Percentiles rank a stretch among this genome's conserved stretches.
phyloP scores from a whole-genome alignment of 2,329 filamentous ascomycete genomes.

The Phialophora macrospora region DNA sequence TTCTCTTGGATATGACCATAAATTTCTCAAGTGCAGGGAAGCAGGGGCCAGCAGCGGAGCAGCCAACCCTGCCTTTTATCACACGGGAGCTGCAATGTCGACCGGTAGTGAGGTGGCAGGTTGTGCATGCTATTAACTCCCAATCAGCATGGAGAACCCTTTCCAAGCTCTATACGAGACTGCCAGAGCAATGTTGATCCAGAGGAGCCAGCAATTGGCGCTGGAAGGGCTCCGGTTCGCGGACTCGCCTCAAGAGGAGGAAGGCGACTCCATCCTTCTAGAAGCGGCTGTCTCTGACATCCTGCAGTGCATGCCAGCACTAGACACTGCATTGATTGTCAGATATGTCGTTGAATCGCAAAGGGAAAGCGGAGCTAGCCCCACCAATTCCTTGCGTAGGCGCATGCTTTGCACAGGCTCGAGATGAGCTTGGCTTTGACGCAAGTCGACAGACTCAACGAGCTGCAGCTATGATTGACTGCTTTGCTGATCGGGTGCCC shows the following conservation, averaged over 20 bases:
- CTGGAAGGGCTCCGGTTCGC: not conserved
- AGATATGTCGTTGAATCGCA: not conserved
- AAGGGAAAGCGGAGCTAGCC: not conserved
- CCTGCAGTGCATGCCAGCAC: not conserved
- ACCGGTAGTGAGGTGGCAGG: slow-evolving; percentile 2
- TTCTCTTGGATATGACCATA: not conserved
- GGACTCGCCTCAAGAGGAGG: not conserved
- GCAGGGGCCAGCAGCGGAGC: slow-evolving; percentile 30
- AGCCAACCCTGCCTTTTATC: slow-evolving; percentile 42
- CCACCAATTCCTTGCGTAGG: not conserved
- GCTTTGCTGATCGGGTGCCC: not conserved
- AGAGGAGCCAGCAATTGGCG: not conserved
- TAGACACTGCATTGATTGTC: not conserved
- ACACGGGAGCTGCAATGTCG: not conserved
- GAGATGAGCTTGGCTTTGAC: not conserved
- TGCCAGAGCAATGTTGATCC: not conserved
- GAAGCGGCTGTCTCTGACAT: not conserved
- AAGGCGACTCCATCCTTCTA: not conserved
- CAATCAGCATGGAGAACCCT: not conserved
- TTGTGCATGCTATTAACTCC: not conserved
- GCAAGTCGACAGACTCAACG: not conserved
- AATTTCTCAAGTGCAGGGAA: not conserved
- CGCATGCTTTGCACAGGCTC: not conserved
- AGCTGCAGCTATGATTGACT: not conserved
- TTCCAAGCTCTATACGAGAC: not conserved